Percentiles rank a stretch among this genome's conserved stretches.
Evolutionary conservation across 257 asterid genomes (phyloP).

Genomic region (Capsicum pubescens): DNA sequence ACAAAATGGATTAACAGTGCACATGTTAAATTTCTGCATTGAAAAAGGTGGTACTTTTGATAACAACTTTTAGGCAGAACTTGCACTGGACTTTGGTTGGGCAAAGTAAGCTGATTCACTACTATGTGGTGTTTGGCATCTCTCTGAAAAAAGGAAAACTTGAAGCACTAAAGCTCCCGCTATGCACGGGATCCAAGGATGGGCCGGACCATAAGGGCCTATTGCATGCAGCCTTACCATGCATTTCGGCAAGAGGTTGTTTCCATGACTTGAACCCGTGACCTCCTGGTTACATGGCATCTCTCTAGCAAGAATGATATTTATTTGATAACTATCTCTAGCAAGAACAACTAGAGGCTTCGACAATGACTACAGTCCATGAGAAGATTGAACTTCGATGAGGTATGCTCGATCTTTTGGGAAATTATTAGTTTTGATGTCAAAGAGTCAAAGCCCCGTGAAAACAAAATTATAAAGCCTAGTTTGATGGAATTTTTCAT

Average conservation of each 20-base stretch:
- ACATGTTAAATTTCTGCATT: neutral
- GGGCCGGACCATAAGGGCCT: no score
- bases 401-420: neutral
- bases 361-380: neutral
- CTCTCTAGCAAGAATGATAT: neutral
- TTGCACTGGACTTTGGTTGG: neutral
- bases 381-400: neutral
- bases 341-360: neutral
- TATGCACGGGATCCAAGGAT: no score
- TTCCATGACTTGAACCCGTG: no score
- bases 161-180: no score
- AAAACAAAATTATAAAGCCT: neutral
- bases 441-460: neutral
- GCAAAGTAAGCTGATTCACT: neutral
- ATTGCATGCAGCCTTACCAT: no score
- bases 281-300: neutral
- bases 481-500: neutral
- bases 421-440: neutral
- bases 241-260: no score
- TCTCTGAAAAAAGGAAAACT: no score
- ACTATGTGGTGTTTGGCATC: neutral
- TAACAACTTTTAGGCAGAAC: neutral
- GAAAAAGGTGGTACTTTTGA: neutral
- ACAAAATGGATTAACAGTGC: neutral
- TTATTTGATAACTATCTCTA: neutral